Evolutionary conservation across 2,329 filamentous ascomycete species (phyloP).

Genomic region (Xylariaceae sp.): DNA sequence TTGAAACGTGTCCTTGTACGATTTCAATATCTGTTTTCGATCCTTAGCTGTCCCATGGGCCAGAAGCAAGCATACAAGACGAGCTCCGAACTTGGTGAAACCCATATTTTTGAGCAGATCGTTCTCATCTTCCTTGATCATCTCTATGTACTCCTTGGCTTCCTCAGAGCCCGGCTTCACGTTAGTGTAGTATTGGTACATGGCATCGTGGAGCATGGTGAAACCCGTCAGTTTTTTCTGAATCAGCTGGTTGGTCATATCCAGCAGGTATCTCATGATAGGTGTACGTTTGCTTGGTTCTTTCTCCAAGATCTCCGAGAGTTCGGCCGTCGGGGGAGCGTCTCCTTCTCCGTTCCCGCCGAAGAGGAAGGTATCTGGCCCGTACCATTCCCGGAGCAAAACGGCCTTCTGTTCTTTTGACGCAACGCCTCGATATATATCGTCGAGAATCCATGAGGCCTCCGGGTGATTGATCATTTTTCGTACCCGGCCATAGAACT

Average conservation of each 20-base stretch:
- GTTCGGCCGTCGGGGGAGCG: slow-evolving; percentile 66
- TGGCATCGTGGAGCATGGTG: slow-evolving; percentile 96
- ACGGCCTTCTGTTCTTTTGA: slow-evolving; percentile 84
- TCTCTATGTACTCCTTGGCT: slow-evolving; percentile 84
- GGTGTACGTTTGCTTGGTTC: slow-evolving; percentile 85
- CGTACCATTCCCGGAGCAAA: slow-evolving; percentile 94
- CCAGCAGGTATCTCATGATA: slow-evolving; percentile 84
- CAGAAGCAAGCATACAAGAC: slow-evolving; percentile 80
- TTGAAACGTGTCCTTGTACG: slow-evolving; percentile 88
- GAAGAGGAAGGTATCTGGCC: slow-evolving; percentile 87
- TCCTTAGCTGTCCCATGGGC: slow-evolving; percentile 91
- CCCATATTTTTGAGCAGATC: slow-evolving; percentile 94
- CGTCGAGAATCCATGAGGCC: slow-evolving; percentile 96
- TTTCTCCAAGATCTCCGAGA: slow-evolving; percentile 75
- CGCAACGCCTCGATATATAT: slow-evolving; percentile 90
- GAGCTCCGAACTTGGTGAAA: slow-evolving; percentile 88
- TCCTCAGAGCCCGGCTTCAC: slow-evolving; percentile 79
- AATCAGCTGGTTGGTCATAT: slow-evolving; percentile 88
- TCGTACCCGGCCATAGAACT: slow-evolving; percentile 94
- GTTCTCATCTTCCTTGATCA: slow-evolving; percentile 89
- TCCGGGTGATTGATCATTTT: slow-evolving; percentile 95
- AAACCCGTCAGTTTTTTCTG: slow-evolving; percentile 98
- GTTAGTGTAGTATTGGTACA: slow-evolving; percentile 94
- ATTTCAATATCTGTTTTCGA: slow-evolving; percentile 84
- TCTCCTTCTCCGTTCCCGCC: slow-evolving; percentile 59